These are phyloP conservation scores for Penicillium sp. DNA, from an alignment of 2,329 filamentous ascomycete genomes.

Conservation along the genomic window DNA sequence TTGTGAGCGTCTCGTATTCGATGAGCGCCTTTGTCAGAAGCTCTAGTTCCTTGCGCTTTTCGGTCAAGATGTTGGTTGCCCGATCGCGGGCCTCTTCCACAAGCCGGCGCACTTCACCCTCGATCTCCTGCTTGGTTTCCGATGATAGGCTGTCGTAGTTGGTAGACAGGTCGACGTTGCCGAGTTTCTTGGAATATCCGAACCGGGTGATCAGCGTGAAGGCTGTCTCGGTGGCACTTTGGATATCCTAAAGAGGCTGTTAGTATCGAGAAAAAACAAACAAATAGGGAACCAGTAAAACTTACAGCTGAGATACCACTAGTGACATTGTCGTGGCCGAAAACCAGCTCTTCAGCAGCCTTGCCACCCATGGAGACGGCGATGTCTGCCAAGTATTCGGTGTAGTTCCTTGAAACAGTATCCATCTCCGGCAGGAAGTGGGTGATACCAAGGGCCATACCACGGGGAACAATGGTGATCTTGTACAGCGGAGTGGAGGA, in stretches of 20 bases:
- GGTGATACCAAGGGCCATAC: constrained; percentile 81
- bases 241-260: constrained; percentile 64
- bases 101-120: constrained; percentile 80
- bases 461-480: constrained; percentile 92
- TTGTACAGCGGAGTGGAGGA: constrained; percentile 83
- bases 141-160: constrained; percentile 80
- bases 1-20: constrained; percentile 89
- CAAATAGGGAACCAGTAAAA: constrained; percentile 19
- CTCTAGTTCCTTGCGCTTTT: constrained; percentile 81
- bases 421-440: constrained; percentile 87
- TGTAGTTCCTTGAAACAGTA: constrained; percentile 83
- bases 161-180: constrained; percentile 82
- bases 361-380: constrained; percentile 83
- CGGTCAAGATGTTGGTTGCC: constrained; percentile 67
- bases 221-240: constrained; percentile 75
- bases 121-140: constrained; percentile 82
- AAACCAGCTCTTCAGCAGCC: constrained; percentile 85
- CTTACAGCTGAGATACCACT: constrained; percentile 78
- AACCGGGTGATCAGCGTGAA: constrained; percentile 85
- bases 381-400: constrained; percentile 77
- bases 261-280: constrained; percentile 10
- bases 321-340: constrained; percentile 86
- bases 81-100: constrained; percentile 79
- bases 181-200: constrained; percentile 84
- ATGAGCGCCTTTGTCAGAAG: constrained; percentile 83